These are phyloP conservation scores for Penicillium tannophilum DNA, from an alignment of 495 filamentous ascomycete species.

Conservation along the genomic window DNA sequence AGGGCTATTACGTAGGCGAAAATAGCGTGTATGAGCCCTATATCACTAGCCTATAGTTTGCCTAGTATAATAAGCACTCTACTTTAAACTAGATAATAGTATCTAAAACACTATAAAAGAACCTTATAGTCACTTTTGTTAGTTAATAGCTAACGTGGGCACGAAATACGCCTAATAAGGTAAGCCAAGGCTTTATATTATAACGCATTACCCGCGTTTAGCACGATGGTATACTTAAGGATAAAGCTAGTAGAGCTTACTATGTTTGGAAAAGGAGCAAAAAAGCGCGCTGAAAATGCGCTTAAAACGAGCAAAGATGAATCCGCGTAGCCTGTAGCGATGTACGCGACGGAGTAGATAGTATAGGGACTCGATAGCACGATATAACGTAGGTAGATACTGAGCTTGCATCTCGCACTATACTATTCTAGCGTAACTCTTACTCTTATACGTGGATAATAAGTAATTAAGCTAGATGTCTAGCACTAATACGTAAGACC, in stretches of 20 bases:
- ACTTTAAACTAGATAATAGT: not conserved
- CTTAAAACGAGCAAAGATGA: not conserved
- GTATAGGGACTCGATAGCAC: not conserved
- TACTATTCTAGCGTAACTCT: not conserved
- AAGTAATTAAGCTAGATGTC: constrained; percentile 4
- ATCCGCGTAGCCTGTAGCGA: not conserved
- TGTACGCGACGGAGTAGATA: constrained; percentile 2
- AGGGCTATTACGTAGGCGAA: constrained; percentile 2
- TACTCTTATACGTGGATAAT: constrained; percentile 1
- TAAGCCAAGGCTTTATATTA: constrained; percentile 3
- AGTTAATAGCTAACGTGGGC: no score
- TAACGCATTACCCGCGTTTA: not conserved
- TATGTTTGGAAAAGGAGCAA: not conserved
- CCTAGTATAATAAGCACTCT: not conserved
- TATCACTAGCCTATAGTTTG: not conserved
- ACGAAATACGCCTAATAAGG: not conserved
- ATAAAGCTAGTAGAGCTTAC: constrained; percentile 4
- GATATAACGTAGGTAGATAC: constrained; percentile 1
- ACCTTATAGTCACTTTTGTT: not conserved
- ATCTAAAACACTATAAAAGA: constrained; percentile 1
- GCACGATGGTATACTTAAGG: not conserved
- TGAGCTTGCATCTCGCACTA: constrained; percentile 5
- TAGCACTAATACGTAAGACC: not conserved
- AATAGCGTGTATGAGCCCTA: constrained; percentile 1
- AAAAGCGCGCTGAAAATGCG: not conserved